Conservation (phyloP, 176 grass and related monocot species). For the Oryza meyeriana region DNA sequence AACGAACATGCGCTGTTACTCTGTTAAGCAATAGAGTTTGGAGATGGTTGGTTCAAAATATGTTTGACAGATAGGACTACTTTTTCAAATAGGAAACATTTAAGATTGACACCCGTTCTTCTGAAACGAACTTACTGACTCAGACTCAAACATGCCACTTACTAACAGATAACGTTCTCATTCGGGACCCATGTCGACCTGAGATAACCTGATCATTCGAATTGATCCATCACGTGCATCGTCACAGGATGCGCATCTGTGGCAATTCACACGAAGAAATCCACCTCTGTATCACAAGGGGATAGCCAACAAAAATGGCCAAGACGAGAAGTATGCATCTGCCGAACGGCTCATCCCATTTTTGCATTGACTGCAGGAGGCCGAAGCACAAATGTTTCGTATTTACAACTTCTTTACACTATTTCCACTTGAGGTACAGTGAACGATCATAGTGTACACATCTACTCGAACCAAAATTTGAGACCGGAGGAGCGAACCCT, state of each 20-base stretch:
- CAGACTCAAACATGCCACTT: neutral
- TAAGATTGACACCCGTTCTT: neutral
- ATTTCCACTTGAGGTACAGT: neutral
- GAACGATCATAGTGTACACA: slow-evolving; percentile 15
- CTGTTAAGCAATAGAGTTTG: neutral
- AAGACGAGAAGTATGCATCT: neutral
- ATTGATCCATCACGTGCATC: neutral
- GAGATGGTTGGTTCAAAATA: neutral
- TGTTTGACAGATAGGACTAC: neutral
- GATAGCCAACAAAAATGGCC: neutral
- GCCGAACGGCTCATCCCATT: slow-evolving; percentile 45
- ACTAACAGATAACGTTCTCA: no score
- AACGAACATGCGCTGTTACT: neutral
- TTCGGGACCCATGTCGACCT: neutral
- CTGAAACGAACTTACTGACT: neutral
- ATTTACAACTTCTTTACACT: slow-evolving; percentile 28
- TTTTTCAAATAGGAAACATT: neutral
- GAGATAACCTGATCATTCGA: neutral
- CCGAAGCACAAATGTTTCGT: slow-evolving; percentile 44
- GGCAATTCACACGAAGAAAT: slow-evolving; percentile 22
- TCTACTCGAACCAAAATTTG: slow-evolving; percentile 42
- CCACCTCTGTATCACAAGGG: neutral
- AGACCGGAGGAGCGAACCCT: neutral
- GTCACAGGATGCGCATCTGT: neutral
- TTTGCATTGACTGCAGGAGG: slow-evolving; percentile 44